Evolutionary conservation across 2,329 filamentous ascomycete species (phyloP).

Genomic region (Colletotrichum aenigma): DNA sequence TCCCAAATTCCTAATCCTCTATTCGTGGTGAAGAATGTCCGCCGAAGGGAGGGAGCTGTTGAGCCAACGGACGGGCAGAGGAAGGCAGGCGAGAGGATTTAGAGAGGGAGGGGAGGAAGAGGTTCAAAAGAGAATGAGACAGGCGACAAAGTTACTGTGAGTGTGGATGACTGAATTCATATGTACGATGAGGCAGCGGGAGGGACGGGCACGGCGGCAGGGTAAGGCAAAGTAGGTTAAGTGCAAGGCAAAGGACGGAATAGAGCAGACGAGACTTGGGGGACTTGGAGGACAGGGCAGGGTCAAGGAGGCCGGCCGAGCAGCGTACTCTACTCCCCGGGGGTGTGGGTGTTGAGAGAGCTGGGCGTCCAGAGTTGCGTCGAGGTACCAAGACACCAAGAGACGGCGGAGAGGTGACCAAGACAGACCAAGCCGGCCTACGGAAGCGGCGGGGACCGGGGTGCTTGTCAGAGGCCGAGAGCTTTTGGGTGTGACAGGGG

Average conservation of each 20-base stretch:
- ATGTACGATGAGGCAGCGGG: conserved; percentile 18
- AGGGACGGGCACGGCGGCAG: not conserved
- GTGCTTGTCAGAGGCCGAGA: conserved; percentile 21
- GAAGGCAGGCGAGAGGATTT: not conserved
- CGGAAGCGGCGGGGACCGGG: conserved; percentile 21
- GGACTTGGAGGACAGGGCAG: not conserved
- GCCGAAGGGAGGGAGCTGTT: not conserved
- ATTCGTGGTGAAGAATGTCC: not conserved
- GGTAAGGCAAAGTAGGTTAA: conserved; percentile 19
- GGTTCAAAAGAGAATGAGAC: conserved; percentile 13
- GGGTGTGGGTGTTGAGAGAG: not conserved
- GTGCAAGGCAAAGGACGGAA: conserved; percentile 12
- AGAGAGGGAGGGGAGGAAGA: conserved; percentile 4
- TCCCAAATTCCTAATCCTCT: not conserved
- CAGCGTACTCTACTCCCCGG: not conserved
- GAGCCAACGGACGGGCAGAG: not conserved
- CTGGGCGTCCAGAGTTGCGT: not conserved
- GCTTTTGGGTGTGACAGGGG: not conserved
- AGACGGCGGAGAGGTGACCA: conserved; percentile 6
- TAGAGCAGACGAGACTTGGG: not conserved
- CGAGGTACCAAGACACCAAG: conserved; percentile 9
- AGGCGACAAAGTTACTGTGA: not conserved
- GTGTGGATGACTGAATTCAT: conserved; percentile 21
- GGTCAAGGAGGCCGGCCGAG: conserved; percentile 10
- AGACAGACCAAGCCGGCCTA: conserved; percentile 16